Base-by-base conservation (phyloP, 2,329 filamentous ascomycete genomes). In the Alternaria consortialis region DNA sequence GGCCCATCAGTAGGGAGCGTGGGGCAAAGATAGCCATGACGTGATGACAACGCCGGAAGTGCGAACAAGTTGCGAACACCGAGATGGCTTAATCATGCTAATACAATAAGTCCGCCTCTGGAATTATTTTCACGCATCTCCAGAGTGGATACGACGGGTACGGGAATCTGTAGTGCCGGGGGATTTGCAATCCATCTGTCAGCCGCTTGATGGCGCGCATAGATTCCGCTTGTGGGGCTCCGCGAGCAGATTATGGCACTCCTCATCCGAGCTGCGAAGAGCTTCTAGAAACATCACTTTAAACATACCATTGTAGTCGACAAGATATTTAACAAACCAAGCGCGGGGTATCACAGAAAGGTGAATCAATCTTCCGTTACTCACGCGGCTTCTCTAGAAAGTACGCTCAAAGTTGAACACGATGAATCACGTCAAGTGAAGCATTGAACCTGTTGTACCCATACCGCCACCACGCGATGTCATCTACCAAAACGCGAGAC, bases 1-100 rank as follows among this genome's bases (percentile, higher is more conserved):
- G 61, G 8, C 73, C 73, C 13, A 51, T 63, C 23, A 72, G 27
- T 54, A 74, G 54, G 37, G 70, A 70, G 59, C 65, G 67, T 53
- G 61, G 53, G 20, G 56, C 56, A 29, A 66, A 53, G 17, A 32
- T 20, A 32, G 59, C 42, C 65, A 72, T 73, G 60, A 65, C 64
- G 65, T 63, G 61, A 67, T 50, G 48, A 39, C 39, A 46, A 31
- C 31, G 25, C 8, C 25, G 44, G 47, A 48, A 61, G 59, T 60
- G 46, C 53, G 54, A 61, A 48, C 5, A 40, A 34, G 17, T 29
- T n/a, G 15, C 36, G 29, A 52, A 37, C 9, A n/a, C 34, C 34
- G 20, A 56, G 36, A 36, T 15, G 5, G 11, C 31, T 60, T 43
- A n/a, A 32, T 48, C 37, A 34, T 40, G 9, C 4, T 12, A 20